Evolutionary conservation across 257 asterid species (phyloP).

Genomic region (Ilex aquifolium): DNA sequence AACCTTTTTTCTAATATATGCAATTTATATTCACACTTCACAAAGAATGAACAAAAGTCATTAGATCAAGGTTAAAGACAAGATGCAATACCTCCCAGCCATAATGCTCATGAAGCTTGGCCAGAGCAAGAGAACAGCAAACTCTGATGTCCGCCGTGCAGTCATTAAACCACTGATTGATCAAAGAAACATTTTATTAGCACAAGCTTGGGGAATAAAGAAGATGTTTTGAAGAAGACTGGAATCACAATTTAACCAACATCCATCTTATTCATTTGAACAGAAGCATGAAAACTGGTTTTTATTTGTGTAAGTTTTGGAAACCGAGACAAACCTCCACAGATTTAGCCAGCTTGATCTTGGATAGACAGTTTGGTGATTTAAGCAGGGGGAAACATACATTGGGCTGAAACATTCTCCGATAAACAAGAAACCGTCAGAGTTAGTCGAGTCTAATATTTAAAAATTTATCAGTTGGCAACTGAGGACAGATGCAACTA

Average conservation of each 20-base stretch:
- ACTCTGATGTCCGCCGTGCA: slow-evolving; percentile 58
- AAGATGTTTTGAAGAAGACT: background rate
- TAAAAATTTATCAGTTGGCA: background rate
- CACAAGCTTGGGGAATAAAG: background rate
- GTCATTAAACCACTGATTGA: slow-evolving; percentile 83
- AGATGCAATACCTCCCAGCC: slow-evolving; percentile 68
- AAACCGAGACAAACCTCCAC: slow-evolving; percentile 45
- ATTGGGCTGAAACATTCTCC: slow-evolving; percentile 42
- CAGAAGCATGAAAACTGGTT: background rate
- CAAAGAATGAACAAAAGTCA: no score
- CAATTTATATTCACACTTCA: no score
- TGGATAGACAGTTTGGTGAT: slow-evolving; percentile 31
- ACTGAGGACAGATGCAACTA: no score
- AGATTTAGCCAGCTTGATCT: slow-evolving; percentile 65
- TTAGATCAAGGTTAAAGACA: no score
- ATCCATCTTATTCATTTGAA: no score
- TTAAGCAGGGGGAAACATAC: slow-evolving; percentile 55
- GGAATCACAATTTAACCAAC: no score
- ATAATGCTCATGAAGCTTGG: slow-evolving; percentile 42
- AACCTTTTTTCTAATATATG: no score
- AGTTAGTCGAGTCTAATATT: slow-evolving; percentile 1
- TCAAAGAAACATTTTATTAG: slow-evolving; percentile 2
- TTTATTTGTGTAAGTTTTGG: background rate
- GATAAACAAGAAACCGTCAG: background rate
- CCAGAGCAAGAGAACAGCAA: slow-evolving; percentile 60